Evolutionary conservation across 768 basidiomycete genomes (phyloP).

Genomic region (Lactarius indigo): DNA sequence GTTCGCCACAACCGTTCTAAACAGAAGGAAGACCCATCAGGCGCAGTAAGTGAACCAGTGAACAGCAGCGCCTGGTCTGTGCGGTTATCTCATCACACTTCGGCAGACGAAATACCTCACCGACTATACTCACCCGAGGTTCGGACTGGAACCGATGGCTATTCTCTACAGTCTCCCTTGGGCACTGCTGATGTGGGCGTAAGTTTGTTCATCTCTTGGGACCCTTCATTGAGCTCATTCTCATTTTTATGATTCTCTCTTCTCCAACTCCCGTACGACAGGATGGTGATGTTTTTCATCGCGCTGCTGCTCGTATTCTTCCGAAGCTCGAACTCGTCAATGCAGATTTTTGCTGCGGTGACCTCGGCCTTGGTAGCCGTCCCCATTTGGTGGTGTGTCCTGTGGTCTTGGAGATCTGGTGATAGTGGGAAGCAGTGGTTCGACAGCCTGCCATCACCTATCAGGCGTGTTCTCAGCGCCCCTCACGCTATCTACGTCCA

Average conservation of each 20-base stretch:
- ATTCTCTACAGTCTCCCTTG: conserved; percentile 53
- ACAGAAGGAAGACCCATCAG: conserved; percentile 33
- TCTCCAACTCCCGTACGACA: not conserved
- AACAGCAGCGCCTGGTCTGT: not conserved
- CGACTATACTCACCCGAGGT: not conserved
- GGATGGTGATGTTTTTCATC: conserved; percentile 13
- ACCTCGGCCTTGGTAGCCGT: not conserved
- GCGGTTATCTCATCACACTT: not conserved
- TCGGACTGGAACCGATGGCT: conserved; percentile 33
- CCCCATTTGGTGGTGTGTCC: not conserved
- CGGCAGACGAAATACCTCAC: conserved; percentile 27
- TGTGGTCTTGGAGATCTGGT: not conserved
- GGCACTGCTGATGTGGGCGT: conserved; percentile 58
- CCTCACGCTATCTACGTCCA: not conserved
- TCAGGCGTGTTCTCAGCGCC: not conserved
- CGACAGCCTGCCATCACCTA: not conserved
- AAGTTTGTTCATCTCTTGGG: conserved; percentile 28
- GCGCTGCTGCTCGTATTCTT: conserved; percentile 13
- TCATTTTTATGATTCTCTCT: not conserved
- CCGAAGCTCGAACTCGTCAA: not conserved
- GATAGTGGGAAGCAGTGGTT: not conserved
- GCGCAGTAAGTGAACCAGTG: not conserved
- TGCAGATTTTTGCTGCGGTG: not conserved
- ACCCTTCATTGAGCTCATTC: not conserved
- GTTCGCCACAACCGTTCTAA: conserved; percentile 40